A percentile compares a stretch with the other conserved stretches of the same genome.
These are phyloP conservation scores for Halophytophthora batemanensis DNA, from an alignment of 352 stramenopile species.

Conservation along the genomic window DNA sequence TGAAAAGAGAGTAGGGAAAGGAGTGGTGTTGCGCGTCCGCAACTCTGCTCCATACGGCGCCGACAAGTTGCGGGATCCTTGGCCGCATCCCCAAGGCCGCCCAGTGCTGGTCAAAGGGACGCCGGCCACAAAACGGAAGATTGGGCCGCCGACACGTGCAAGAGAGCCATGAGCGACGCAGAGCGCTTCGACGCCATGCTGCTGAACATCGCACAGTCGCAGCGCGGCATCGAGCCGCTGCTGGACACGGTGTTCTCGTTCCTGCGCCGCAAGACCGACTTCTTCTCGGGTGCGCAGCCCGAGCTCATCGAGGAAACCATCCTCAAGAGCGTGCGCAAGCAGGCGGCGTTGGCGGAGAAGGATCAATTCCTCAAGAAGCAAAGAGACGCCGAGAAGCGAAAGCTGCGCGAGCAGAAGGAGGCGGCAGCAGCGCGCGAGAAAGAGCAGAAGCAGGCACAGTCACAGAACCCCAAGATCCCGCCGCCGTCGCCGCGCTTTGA, in stretches of 20 bases:
- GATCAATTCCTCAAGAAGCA: constrained; percentile 76
- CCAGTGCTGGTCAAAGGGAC: constrained; percentile 6
- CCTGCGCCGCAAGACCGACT: constrained; percentile 98
- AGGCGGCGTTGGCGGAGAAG: constrained; percentile 84
- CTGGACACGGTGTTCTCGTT: constrained; percentile 99
- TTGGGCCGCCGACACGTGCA: neutral
- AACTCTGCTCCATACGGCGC: too few relatives aligned
- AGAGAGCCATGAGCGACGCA: constrained; percentile 54
- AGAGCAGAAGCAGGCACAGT: constrained; percentile 42
- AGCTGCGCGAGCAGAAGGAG: constrained; percentile 51
- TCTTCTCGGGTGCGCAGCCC: constrained; percentile 92
- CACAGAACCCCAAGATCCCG: constrained; percentile 27
- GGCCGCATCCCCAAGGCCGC: neutral
- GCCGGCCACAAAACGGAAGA: neutral
- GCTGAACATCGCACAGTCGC: constrained; percentile 96
- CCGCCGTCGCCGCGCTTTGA: constrained; percentile 62
- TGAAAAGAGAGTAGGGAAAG: too few relatives aligned
- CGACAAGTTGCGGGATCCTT: too few relatives aligned
- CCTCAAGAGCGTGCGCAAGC: constrained; percentile 90
- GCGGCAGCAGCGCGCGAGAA: constrained; percentile 43
- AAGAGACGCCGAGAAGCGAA: constrained; percentile 74
- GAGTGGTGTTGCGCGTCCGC: too few relatives aligned
- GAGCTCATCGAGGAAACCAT: constrained; percentile 81
- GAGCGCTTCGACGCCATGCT: constrained; percentile 94
- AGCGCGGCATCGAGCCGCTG: constrained; percentile 96